Conservation (phyloP, 169 alveolate genomes). For the Pseudocohnilembus persalinus region DNA sequence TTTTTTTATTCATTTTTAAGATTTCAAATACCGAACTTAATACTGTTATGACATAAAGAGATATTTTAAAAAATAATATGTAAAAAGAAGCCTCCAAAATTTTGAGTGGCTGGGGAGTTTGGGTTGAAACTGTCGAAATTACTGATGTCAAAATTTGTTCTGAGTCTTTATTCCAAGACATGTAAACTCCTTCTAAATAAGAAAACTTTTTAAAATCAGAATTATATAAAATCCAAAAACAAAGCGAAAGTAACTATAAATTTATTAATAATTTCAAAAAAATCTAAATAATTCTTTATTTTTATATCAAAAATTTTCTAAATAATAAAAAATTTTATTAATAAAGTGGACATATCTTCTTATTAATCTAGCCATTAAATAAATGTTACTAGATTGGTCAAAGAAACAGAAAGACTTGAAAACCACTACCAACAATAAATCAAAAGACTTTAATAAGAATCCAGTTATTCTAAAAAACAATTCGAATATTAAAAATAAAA, state of each 20-base stretch:
- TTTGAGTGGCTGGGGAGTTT: conserved; percentile 18
- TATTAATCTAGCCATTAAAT: neutral
- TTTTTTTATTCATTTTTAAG: no score
- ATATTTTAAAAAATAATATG: conserved; percentile 14
- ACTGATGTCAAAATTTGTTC: conserved; percentile 22
- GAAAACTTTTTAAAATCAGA: neutral
- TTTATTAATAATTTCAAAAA: no score
- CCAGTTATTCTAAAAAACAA: neutral
- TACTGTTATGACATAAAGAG: conserved; percentile 12
- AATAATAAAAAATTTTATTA: no score
- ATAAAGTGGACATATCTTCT: neutral
- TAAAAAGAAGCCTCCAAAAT: neutral
- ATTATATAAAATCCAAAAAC: neutral
- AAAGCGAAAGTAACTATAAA: neutral
- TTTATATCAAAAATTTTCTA: no score
- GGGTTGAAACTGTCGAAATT: conserved; percentile 19
- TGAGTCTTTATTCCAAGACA: conserved; percentile 11
- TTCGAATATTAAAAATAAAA: neutral
- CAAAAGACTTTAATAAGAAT: neutral
- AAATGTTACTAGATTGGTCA: neutral
- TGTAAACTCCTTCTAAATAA: conserved; percentile 13
- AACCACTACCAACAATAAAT: neutral
- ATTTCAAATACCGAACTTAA: conserved; percentile 5
- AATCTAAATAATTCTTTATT: neutral
- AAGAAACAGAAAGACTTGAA: conserved; percentile 7